Percentiles rank a stretch among this genome's conserved stretches.
These are phyloP conservation scores for Pseudognaphalium luteoalbum DNA, from an alignment of 129 eudicot species.

Conservation along the genomic window DNA sequence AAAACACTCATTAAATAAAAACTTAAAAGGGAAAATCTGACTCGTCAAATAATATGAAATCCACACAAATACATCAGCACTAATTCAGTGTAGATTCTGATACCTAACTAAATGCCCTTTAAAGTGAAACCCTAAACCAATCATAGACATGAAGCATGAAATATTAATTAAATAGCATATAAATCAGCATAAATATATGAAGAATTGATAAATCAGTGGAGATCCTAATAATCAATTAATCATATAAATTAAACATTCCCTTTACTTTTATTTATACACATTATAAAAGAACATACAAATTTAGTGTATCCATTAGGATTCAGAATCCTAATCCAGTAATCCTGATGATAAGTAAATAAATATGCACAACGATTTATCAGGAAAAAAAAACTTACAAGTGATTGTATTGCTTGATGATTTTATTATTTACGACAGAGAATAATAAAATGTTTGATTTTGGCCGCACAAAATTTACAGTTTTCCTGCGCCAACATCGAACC, in stretches of 20 bases:
- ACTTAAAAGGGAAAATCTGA: neutral
- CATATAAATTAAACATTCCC: neutral
- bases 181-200: neutral
- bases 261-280: neutral
- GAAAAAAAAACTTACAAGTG: neutral
- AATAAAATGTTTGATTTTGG: neutral
- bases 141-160: neutral
- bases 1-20: neutral
- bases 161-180: neutral
- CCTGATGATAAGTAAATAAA: no score
- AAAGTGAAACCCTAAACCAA: neutral
- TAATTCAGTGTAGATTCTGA: constrained; percentile 23
- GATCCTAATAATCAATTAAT: neutral
- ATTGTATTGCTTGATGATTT: no score
- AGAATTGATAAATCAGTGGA: constrained; percentile 22
- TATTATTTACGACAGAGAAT: neutral
- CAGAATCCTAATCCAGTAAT: neutral
- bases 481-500: neutral
- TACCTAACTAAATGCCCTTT: neutral
- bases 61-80: neutral
- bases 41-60: no score
- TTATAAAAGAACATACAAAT: neutral
- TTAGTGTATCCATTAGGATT: neutral
- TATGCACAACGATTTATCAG: neutral
- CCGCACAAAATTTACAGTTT: neutral